These are phyloP conservation scores for Salix dunnii DNA, from an alignment of 345 rosid genomes.

Conservation along the genomic window DNA sequence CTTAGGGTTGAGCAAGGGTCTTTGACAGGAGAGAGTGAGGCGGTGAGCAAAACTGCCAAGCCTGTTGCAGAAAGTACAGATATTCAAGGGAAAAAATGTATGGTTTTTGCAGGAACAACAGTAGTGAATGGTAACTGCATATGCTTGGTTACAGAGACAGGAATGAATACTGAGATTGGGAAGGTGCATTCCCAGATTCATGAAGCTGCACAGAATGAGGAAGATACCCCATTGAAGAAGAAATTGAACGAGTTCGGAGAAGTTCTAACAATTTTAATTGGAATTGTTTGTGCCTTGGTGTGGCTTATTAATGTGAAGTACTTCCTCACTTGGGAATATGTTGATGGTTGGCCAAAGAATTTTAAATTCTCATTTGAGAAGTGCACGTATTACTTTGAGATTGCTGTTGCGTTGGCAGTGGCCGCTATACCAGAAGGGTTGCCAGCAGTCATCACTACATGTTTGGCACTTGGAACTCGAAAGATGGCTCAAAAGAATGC, in stretches of 20 bases:
- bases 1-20: slow-evolving; percentile 85
- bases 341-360: slow-evolving; percentile 85
- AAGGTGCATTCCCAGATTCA: slow-evolving; percentile 93
- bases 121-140: slow-evolving; percentile 81
- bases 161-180: slow-evolving; percentile 88
- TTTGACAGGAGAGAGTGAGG: slow-evolving; percentile 89
- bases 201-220: slow-evolving; percentile 76
- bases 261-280: slow-evolving; percentile 73
- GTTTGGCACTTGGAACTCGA: slow-evolving; percentile 88
- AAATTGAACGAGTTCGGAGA: slow-evolving; percentile 89
- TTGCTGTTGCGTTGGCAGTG: slow-evolving; percentile 92
- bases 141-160: slow-evolving; percentile 73
- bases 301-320: slow-evolving; percentile 95
- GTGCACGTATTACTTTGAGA: slow-evolving; percentile 96
- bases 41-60: slow-evolving; percentile 72
- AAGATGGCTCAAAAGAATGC: slow-evolving; percentile 99
- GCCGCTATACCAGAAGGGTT: slow-evolving; percentile 98
- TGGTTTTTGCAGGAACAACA: slow-evolving; percentile 87
- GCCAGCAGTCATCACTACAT: slow-evolving; percentile 95
- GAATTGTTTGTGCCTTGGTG: slow-evolving; percentile 71
- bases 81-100: slow-evolving; percentile 84
- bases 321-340: slow-evolving; percentile 87
- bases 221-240: slow-evolving; percentile 91
- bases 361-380: slow-evolving; percentile 91
- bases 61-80: slow-evolving; percentile 60